These are phyloP conservation scores for Oryza longistaminata DNA, from an alignment of 176 grass and related monocot genomes.

Conservation along the genomic window DNA sequence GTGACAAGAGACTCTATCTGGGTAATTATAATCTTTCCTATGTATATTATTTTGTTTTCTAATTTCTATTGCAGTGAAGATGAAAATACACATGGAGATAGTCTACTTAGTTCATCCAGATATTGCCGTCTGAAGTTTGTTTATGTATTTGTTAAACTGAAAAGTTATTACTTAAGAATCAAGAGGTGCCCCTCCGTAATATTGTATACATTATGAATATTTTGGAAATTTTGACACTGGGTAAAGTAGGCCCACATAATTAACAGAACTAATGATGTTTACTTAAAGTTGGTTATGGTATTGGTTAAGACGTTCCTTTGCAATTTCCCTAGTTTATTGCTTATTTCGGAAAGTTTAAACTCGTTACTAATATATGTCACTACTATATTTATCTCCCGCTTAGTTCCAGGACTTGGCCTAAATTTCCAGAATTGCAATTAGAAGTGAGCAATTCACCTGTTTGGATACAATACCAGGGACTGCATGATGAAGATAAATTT, in stretches of 20 bases:
- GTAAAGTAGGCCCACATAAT: background rate
- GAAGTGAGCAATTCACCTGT: background rate
- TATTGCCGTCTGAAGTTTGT: slow-evolving; percentile 10
- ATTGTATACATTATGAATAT: background rate
- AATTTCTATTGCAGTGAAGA: background rate
- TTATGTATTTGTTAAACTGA: slow-evolving; percentile 6
- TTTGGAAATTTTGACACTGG: background rate
- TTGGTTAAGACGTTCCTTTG: background rate
- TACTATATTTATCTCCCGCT: background rate
- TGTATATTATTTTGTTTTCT: slow-evolving; percentile 28
- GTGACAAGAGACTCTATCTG: slow-evolving; percentile 43
- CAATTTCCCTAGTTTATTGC: background rate
- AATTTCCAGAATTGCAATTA: background rate
- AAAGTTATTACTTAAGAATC: background rate
- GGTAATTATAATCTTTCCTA: slow-evolving; percentile 38
- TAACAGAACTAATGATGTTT: background rate
- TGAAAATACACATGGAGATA: background rate
- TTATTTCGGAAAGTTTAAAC: background rate
- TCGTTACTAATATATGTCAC: background rate
- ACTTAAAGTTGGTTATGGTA: background rate
- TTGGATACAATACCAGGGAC: background rate
- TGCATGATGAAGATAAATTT: background rate
- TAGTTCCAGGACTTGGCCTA: background rate
- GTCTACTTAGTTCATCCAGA: slow-evolving; percentile 13
- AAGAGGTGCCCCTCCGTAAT: background rate